These are phyloP conservation scores for Penicillium odoratum DNA, from an alignment of 495 filamentous ascomycete species.

Conservation along the genomic window DNA sequence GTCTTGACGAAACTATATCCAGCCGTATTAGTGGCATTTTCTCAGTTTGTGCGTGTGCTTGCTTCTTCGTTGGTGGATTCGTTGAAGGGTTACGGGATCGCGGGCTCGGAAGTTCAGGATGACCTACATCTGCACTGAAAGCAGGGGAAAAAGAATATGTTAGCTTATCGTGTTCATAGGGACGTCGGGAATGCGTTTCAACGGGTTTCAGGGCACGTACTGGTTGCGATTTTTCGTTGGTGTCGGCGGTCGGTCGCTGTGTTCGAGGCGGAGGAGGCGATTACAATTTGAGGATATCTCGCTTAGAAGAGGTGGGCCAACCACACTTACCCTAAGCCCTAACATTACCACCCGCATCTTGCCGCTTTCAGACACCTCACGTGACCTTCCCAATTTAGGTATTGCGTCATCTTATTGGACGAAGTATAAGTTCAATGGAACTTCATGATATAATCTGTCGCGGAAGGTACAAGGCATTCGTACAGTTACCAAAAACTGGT, in stretches of 20 bases:
- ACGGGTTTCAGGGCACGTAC: constrained; percentile 45
- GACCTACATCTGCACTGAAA: constrained; percentile 79
- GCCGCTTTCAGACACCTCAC: constrained; percentile 16
- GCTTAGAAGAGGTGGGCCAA: constrained; percentile 46
- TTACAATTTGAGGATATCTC: constrained; percentile 50
- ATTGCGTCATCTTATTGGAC: background rate
- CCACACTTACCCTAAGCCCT: constrained; percentile 42
- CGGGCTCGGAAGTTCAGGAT: constrained; percentile 23
- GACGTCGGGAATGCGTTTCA: constrained; percentile 18
- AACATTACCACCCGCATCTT: constrained; percentile 8
- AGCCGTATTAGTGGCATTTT: constrained; percentile 41
- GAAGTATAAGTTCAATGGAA: background rate
- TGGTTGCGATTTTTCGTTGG: constrained; percentile 59
- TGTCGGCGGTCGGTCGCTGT: constrained; percentile 50
- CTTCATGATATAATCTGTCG: too few relatives aligned
- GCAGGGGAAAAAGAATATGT: constrained; percentile 41
- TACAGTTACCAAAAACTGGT: background rate
- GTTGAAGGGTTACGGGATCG: constrained; percentile 13
- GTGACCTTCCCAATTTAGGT: background rate
- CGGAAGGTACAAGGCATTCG: too few relatives aligned
- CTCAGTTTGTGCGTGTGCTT: constrained; percentile 13
- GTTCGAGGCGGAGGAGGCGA: constrained; percentile 44
- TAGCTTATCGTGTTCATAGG: constrained; percentile 29
- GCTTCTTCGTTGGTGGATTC: constrained; percentile 11
- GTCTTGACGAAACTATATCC: constrained; percentile 87